A percentile compares a stretch with the other conserved stretches of the same genome.
Conservation (phyloP, 1,284 basidiomycete genomes). For the Taiwanofungus camphoratus region DNA sequence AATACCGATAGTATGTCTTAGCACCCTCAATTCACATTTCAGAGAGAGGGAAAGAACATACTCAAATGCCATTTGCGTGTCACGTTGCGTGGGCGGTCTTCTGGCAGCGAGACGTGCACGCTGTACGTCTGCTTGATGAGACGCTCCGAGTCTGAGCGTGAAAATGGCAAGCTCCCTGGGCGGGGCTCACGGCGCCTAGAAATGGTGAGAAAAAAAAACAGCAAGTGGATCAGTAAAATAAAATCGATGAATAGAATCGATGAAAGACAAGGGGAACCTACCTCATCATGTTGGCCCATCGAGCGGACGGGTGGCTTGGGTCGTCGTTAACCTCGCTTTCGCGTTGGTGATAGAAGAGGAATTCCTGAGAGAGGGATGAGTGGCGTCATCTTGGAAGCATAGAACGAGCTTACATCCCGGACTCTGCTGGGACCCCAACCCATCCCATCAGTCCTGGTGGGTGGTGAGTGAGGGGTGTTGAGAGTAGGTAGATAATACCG, state of each 20-base stretch:
- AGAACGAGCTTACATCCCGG: conserved; percentile 51
- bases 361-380: conserved; percentile 46
- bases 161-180: conserved; percentile 15
- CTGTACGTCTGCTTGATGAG: conserved; percentile 83
- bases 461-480: not conserved
- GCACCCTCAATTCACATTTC: too few species aligned
- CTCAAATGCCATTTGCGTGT: conserved; percentile 79
- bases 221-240: conserved; percentile 2
- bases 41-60: conserved; percentile 32
- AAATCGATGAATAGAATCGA: not conserved
- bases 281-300: conserved; percentile 74
- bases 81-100: conserved; percentile 55
- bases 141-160: conserved; percentile 27
- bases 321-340: conserved; percentile 63
- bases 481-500: conserved; percentile 10
- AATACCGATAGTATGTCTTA: conserved; percentile 9
- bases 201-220: too few species aligned
- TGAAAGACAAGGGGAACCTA: conserved; percentile 24
- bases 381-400: conserved; percentile 6
- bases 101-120: conserved; percentile 66
- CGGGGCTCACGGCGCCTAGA: conserved; percentile 24
- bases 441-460: conserved; percentile 71
- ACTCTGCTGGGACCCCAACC: conserved; percentile 77
- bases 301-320: conserved; percentile 55
- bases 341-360: conserved; percentile 78